phyloP scores from a whole-genome alignment of 106 monocot genomes.

The Apostasia ramifera region DNA sequence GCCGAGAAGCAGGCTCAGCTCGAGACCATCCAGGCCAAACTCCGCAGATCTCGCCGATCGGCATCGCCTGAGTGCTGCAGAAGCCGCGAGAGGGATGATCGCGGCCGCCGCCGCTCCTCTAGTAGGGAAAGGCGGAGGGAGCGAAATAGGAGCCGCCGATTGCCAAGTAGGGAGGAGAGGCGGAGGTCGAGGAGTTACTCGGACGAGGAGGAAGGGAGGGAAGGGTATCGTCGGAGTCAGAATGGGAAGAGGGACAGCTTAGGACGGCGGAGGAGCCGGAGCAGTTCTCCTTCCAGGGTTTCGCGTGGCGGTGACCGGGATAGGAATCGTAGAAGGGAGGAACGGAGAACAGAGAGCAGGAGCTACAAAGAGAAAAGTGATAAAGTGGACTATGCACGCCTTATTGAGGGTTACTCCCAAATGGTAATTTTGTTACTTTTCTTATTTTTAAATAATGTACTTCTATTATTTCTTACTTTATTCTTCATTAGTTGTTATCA shows the following conservation, averaged over 20 bases:
- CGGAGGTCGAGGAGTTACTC: constrained; percentile 8
- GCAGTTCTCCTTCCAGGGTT: constrained; percentile 13
- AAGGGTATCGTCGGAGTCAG: constrained; percentile 1
- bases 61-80: background rate
- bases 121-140: constrained; percentile 7
- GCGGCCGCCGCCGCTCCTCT: background rate
- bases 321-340: constrained; percentile 10
- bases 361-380: constrained; percentile 7
- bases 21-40: constrained; percentile 43
- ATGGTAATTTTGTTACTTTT: constrained; percentile 39
- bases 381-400: constrained; percentile 44
- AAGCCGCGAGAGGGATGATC: background rate
- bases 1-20: constrained; percentile 20
- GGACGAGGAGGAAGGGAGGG: constrained; percentile 5
- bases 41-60: constrained; percentile 1
- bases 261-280: constrained; percentile 11
- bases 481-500: background rate
- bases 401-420: constrained; percentile 60
- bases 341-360: constrained; percentile 2
- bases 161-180: constrained; percentile 1
- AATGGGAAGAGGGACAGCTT: background rate
- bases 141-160: constrained; percentile 2
- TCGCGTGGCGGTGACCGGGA: constrained; percentile 1
- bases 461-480: background rate
- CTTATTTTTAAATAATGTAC: background rate